Evolutionary conservation across 2,329 filamentous ascomycete species (phyloP).

Genomic region (Calonectria fujianensis): DNA sequence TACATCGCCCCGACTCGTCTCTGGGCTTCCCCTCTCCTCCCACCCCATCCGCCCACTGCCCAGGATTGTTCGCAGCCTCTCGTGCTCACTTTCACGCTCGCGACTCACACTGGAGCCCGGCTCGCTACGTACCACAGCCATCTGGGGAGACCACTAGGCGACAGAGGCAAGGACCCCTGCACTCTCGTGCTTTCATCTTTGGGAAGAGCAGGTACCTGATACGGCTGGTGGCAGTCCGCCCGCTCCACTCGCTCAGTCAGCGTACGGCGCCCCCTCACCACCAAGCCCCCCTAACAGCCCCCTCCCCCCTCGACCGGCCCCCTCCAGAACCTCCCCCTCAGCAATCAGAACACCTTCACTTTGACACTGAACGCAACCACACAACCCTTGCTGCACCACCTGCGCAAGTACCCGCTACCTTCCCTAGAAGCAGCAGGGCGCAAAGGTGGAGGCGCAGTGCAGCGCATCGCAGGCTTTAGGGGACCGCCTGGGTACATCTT

Average conservation of each 20-base stretch:
- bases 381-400: conserved; percentile 51
- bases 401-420: conserved; percentile 39
- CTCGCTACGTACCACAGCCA: conserved; percentile 32
- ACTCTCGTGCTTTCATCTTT: conserved; percentile 30
- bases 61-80: conserved; percentile 15
- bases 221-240: conserved; percentile 40
- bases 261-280: conserved; percentile 13
- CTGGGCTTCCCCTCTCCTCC: conserved; percentile 29
- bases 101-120: conserved; percentile 29
- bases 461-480: conserved; percentile 14
- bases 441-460: conserved; percentile 34
- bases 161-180: conserved; percentile 28
- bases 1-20: conserved; percentile 10
- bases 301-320: conserved; percentile 22
- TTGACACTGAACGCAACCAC: conserved; percentile 24
- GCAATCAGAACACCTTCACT: conserved; percentile 7
- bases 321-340: conserved; percentile 15
- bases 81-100: conserved; percentile 18
- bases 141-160: conserved; percentile 24
- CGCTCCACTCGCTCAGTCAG: conserved; percentile 34
- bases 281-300: conserved; percentile 31
- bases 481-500: background rate
- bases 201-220: conserved; percentile 38
- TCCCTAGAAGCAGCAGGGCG: conserved; percentile 10
- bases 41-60: conserved; percentile 12